phyloP scores from a whole-genome alignment of 2,329 filamentous ascomycete species.

The Ophiostoma ulmi region DNA sequence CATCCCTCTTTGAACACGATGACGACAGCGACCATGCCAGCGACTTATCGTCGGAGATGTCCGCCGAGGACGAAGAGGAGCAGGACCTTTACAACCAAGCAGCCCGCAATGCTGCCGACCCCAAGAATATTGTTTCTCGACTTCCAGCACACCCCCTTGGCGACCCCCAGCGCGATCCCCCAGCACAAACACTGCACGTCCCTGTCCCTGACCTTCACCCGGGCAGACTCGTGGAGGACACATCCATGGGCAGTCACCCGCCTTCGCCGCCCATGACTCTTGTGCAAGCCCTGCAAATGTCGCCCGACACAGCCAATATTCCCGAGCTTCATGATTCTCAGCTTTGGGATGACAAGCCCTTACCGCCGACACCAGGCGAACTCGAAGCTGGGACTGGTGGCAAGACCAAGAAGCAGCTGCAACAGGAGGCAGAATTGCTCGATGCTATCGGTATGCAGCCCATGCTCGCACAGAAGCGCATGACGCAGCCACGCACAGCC shows the following conservation, averaged over 20 bases:
- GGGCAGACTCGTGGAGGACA: slow-evolving; percentile 21
- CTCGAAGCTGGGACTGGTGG: not conserved
- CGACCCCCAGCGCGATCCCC: not conserved
- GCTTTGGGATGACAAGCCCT: slow-evolving; percentile 41
- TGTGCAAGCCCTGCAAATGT: slow-evolving; percentile 44
- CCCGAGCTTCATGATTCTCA: slow-evolving; percentile 41
- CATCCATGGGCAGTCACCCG: slow-evolving; percentile 29
- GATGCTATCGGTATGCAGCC: slow-evolving; percentile 34
- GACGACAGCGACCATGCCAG: slow-evolving; percentile 47
- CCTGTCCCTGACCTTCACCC: slow-evolving; percentile 21
- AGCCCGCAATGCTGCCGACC: not conserved
- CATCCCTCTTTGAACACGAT: slow-evolving; percentile 46
- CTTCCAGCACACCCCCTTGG: not conserved
- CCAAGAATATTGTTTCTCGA: not conserved
- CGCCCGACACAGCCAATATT: slow-evolving; percentile 37
- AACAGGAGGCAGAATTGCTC: slow-evolving; percentile 15
- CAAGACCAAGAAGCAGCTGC: slow-evolving; percentile 15
- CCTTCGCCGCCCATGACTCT: slow-evolving; percentile 47
- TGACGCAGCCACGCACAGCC: not conserved
- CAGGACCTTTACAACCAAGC: slow-evolving; percentile 25
- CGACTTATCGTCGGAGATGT: slow-evolving; percentile 60
- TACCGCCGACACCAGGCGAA: slow-evolving; percentile 43
- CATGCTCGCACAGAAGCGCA: not conserved
- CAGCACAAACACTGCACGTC: slow-evolving; percentile 15
- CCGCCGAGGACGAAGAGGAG: slow-evolving; percentile 42